Evolutionary conservation across 2,329 filamentous ascomycete genomes (phyloP).

Genomic region (Capronia americana): DNA sequence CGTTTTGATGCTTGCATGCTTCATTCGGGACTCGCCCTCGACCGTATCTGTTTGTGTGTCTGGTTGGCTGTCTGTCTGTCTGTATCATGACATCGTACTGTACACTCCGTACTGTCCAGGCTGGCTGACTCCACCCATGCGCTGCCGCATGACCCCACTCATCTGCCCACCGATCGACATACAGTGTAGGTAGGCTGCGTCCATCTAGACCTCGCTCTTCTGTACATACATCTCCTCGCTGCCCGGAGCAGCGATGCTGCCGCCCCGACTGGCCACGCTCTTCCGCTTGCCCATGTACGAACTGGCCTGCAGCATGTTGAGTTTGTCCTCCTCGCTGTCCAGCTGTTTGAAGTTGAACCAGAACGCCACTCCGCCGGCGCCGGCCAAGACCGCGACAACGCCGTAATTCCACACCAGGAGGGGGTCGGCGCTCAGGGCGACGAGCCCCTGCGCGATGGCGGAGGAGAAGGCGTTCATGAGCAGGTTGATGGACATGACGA

Average conservation of each 20-base stretch:
- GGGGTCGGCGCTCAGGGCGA: constrained; percentile 67
- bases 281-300: constrained; percentile 31
- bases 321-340: constrained; percentile 70
- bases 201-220: constrained; percentile 5
- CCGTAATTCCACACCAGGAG: constrained; percentile 76
- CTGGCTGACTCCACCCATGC: background rate
- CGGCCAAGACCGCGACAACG: constrained; percentile 66
- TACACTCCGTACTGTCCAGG: background rate
- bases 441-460: constrained; percentile 73
- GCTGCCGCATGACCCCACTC: too few relatives aligned
- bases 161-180: background rate
- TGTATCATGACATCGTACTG: constrained; percentile 1
- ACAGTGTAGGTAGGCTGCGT: background rate
- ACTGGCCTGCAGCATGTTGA: constrained; percentile 56
- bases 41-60: background rate
- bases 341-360: constrained; percentile 72
- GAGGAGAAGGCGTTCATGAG: constrained; percentile 74
- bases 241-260: background rate
- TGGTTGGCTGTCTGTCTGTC: constrained; percentile 2
- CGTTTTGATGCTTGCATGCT: background rate
- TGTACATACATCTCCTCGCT: constrained; percentile 9
- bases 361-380: constrained; percentile 68
- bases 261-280: constrained; percentile 1
- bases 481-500: constrained; percentile 70
- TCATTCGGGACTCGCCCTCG: background rate